These are phyloP conservation scores for Amylostereum areolatum DNA, from an alignment of 1,284 basidiomycete species.

Conservation along the genomic window DNA sequence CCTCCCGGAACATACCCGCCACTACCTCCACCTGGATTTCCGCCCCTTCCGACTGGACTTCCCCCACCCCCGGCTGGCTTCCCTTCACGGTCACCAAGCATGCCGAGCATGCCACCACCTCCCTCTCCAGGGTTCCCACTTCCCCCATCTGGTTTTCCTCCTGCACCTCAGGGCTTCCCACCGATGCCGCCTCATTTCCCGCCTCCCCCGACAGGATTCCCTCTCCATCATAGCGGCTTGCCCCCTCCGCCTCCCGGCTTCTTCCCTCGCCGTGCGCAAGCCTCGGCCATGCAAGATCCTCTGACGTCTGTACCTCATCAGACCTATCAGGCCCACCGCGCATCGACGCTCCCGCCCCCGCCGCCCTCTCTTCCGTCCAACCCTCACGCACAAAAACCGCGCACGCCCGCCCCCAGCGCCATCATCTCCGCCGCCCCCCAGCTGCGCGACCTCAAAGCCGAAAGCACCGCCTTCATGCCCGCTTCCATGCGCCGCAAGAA, in stretches of 20 bases:
- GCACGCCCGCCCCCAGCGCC: conserved; percentile 37
- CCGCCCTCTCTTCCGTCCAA: conserved; percentile 16
- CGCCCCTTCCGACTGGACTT: conserved; percentile 7
- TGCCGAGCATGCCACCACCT: conserved; percentile 17
- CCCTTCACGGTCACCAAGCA: conserved; percentile 15
- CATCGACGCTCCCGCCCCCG: conserved; percentile 14
- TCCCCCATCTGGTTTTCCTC: conserved; percentile 23
- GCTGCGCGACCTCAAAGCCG: conserved; percentile 87
- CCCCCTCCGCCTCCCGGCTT: conserved; percentile 52
- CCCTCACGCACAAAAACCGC: conserved; percentile 16
- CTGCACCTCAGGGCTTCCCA: conserved; percentile 23
- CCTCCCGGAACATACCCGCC: conserved; percentile 11
- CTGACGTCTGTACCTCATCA: conserved; percentile 58
- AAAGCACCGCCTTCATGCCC: conserved; percentile 86
- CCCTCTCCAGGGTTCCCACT: conserved; percentile 22
- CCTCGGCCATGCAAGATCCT: conserved; percentile 54
- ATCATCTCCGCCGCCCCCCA: conserved; percentile 79
- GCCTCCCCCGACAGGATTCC: conserved; percentile 13
- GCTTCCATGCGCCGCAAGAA: conserved; percentile 62
- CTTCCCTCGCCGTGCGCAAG: conserved; percentile 47
- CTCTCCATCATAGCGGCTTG: conserved; percentile 17
- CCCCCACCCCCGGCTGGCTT: conserved; percentile 20
- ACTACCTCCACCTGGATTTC: conserved; percentile 27
- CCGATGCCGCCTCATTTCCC: conserved; percentile 12
- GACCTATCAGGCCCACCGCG: conserved; percentile 56